Conservation (phyloP, 2,329 filamentous ascomycete species). For the Apiospora koreana region DNA sequence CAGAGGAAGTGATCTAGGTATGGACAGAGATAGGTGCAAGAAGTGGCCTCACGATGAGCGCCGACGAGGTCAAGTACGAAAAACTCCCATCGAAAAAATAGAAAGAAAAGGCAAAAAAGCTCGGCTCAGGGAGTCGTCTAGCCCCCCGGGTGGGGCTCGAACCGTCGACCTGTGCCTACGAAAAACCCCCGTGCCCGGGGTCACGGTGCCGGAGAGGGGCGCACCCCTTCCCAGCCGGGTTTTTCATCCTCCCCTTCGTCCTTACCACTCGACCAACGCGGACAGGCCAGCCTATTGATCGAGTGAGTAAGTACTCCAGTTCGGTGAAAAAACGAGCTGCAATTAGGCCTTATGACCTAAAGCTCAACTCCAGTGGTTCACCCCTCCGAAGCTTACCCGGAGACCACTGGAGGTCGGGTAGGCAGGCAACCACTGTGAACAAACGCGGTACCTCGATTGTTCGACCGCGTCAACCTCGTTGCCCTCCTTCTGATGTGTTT, state of each 20-base stretch:
- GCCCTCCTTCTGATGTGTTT: background rate
- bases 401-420: background rate
- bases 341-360: background rate
- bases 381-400: background rate
- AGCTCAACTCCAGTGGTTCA: background rate
- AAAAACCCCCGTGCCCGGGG: slow-evolving; percentile 2
- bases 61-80: background rate
- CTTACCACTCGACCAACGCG: background rate
- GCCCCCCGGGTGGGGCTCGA: background rate
- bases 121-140: background rate
- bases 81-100: background rate
- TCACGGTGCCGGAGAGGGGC: background rate
- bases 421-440: background rate
- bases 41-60: background rate
- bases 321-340: background rate
- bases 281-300: background rate
- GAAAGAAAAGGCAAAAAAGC: background rate
- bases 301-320: background rate
- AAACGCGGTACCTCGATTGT: background rate
- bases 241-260: background rate
- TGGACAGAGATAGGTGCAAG: too few species aligned
- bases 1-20: too few species aligned
- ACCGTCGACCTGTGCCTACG: background rate
- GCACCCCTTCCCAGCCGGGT: background rate
- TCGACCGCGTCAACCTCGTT: background rate